Conservation (phyloP, 2,329 filamentous ascomycete species). For the Allantophomopsis cytisporea region DNA sequence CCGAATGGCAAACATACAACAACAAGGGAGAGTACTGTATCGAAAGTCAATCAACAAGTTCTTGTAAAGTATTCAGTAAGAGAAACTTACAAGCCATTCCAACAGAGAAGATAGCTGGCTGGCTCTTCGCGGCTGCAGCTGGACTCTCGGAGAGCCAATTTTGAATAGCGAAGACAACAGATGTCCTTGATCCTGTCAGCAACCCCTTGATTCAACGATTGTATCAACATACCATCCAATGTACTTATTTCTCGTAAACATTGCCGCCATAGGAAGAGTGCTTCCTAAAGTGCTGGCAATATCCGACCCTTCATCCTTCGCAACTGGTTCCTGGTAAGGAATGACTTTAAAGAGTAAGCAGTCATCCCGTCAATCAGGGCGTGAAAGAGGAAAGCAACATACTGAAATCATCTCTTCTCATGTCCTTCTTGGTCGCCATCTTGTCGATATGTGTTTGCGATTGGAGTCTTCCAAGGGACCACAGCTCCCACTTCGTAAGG, state of each 20-base stretch:
- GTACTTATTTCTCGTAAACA: conserved; percentile 84
- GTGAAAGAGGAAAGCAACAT: conserved; percentile 20
- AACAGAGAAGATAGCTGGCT: conserved; percentile 62
- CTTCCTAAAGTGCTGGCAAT: conserved; percentile 58
- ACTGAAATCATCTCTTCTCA: conserved; percentile 64
- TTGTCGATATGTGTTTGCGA: neutral
- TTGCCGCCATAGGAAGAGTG: conserved; percentile 89
- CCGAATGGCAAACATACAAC: conserved; percentile 22
- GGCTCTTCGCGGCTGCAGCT: conserved; percentile 49
- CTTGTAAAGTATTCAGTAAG: conserved; percentile 2
- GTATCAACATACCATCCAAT: conserved; percentile 41
- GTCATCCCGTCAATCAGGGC: conserved; percentile 1
- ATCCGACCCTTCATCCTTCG: conserved; percentile 50
- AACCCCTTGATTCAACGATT: neutral
- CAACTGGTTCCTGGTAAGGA: conserved; percentile 67
- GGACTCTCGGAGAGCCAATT: conserved; percentile 66
- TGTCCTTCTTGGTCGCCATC: conserved; percentile 63
- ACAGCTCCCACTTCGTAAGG: too few species aligned
- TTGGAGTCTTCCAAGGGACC: too few species aligned
- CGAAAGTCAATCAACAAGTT: conserved; percentile 1
- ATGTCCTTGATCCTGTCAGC: conserved; percentile 34
- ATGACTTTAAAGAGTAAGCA: conserved; percentile 45
- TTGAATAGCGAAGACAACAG: conserved; percentile 62
- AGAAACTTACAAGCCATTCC: conserved; percentile 59
- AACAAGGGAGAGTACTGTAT: conserved; percentile 17